Conservation (phyloP, 306 rosid genomes). For the Carpinus fangiana region DNA sequence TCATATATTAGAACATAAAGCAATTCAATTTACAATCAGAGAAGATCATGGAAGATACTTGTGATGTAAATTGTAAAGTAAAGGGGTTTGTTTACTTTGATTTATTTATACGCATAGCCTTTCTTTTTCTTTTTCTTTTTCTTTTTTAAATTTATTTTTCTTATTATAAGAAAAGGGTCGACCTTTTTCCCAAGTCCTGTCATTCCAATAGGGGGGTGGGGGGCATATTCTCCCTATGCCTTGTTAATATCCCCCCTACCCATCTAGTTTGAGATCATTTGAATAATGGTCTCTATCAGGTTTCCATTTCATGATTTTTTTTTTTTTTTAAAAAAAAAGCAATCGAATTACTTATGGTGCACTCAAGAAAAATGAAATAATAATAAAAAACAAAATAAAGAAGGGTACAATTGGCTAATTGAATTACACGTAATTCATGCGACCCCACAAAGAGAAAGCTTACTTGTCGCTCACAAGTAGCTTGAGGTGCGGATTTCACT, state of each 20-base stretch:
- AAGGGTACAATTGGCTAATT: too few species aligned
- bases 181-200: not conserved
- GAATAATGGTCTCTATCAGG: not conserved
- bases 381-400: not conserved
- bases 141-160: not conserved
- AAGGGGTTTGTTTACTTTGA: not conserved
- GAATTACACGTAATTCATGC: too few species aligned
- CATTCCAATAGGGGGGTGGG: conserved; percentile 14
- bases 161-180: not conserved
- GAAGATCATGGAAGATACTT: not conserved
- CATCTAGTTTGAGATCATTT: not conserved
- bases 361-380: not conserved
- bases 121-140: not conserved
- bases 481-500: too few species aligned
- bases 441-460: too few species aligned
- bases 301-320: not conserved
- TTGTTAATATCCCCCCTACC: conserved; percentile 9
- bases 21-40: conserved; percentile 1
- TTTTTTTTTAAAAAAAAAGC: not conserved
- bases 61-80: not conserved
- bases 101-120: not conserved
- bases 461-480: too few species aligned
- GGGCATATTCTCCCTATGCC: conserved; percentile 24
- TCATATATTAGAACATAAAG: not conserved
- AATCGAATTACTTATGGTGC: not conserved